Percentiles rank a stretch among this genome's conserved stretches.
phyloP scores from a whole-genome alignment of 2,329 filamentous ascomycete species.

The Tolypocladium amazonense region DNA sequence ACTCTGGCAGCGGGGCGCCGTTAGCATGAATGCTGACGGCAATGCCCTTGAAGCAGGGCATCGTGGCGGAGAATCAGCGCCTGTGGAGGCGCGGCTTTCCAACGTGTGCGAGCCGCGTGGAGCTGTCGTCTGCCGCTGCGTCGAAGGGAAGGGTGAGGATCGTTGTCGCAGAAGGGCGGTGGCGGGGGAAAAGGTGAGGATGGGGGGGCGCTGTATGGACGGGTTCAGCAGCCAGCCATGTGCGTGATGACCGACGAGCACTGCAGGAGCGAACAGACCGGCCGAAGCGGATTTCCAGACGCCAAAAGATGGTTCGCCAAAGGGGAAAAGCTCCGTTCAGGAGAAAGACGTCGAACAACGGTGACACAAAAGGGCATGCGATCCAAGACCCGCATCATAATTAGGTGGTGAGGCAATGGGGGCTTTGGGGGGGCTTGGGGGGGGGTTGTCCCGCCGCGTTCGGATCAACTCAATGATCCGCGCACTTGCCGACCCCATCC shows the following conservation, averaged over 20 bases:
- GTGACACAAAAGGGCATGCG: slow-evolving; percentile 1
- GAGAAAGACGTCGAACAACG: background rate
- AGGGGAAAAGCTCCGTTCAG: background rate
- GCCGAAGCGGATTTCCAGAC: background rate
- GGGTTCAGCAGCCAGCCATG: slow-evolving; percentile 11
- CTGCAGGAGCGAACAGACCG: background rate
- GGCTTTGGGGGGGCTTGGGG: background rate
- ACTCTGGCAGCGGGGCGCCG: slow-evolving; percentile 73
- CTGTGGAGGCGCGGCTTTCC: slow-evolving; percentile 1
- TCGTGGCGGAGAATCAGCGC: slow-evolving; percentile 24
- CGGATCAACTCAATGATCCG: slow-evolving; percentile 1
- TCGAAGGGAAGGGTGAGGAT: background rate
- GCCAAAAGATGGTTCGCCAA: background rate
- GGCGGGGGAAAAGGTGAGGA: slow-evolving; percentile 4
- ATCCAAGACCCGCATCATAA: slow-evolving; percentile 1
- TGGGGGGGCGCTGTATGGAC: background rate
- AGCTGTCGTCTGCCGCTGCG: background rate
- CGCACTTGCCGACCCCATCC: background rate
- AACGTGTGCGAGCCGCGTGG: background rate
- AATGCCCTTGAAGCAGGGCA: slow-evolving; percentile 99
- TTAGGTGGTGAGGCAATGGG: background rate
- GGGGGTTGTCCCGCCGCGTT: slow-evolving; percentile 2
- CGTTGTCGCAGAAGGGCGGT: slow-evolving; percentile 3
- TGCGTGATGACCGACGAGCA: slow-evolving; percentile 1
- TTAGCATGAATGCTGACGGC: slow-evolving; percentile 91